Conservation (phyloP, 2,329 filamentous ascomycete species). For the Elsinoe necatrix region DNA sequence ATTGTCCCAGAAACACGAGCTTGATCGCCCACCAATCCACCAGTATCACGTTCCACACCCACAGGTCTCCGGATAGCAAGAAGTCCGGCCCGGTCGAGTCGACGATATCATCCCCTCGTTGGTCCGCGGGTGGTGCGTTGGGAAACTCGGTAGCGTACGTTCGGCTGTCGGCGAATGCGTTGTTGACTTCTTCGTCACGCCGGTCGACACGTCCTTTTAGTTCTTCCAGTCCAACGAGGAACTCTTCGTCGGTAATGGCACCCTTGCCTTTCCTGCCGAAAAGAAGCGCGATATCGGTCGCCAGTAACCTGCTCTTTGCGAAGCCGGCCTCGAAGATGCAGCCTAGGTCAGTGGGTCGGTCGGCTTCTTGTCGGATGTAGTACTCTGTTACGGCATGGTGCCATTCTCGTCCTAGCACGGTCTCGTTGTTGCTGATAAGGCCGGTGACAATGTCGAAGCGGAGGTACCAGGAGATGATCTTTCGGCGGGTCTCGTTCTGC, state of each 20-base stretch:
- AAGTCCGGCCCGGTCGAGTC: slow-evolving; percentile 61
- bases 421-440: slow-evolving; percentile 70
- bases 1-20: slow-evolving; percentile 73
- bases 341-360: slow-evolving; percentile 53
- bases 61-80: slow-evolving; percentile 63
- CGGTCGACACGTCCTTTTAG: slow-evolving; percentile 31
- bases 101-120: slow-evolving; percentile 56
- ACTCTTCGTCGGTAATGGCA: slow-evolving; percentile 57
- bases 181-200: slow-evolving; percentile 48
- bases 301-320: slow-evolving; percentile 61
- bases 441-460: slow-evolving; percentile 81
- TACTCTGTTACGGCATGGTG: slow-evolving; percentile 57
- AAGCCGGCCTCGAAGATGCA: slow-evolving; percentile 57
- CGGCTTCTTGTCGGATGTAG: slow-evolving; percentile 50
- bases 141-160: slow-evolving; percentile 58
- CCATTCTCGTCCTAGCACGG: slow-evolving; percentile 69
- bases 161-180: slow-evolving; percentile 51
- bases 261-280: slow-evolving; percentile 61
- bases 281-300: slow-evolving; percentile 70
- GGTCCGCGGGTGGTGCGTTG: slow-evolving; percentile 36
- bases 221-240: slow-evolving; percentile 47
- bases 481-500: slow-evolving; percentile 60
- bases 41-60: slow-evolving; percentile 63
- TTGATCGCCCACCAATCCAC: slow-evolving; percentile 72
- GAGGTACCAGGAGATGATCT: slow-evolving; percentile 79